Base-by-base conservation (phyloP, 1,139 yeast genomes). In the Sugiyamaella xylanicola region DNA sequence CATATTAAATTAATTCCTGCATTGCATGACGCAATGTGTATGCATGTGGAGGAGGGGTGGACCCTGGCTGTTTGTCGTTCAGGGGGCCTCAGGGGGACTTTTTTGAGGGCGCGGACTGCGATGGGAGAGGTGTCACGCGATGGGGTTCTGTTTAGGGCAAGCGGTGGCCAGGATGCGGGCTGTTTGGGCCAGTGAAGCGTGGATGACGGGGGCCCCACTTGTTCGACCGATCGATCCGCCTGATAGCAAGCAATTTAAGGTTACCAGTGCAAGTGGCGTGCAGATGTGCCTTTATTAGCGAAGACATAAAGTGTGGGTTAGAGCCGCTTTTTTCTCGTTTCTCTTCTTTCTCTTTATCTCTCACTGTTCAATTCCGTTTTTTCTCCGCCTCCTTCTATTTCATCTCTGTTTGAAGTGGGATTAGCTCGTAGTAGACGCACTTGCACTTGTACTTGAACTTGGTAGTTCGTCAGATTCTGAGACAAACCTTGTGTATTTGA, bases 211-310 rank as follows among this genome's bases (percentile, higher is more conserved):
- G n/a, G 29, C 29, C 29, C 29, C 29, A 9, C 29, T 5, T 25
- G 29, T 9, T 25, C 5, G 29, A 25, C 29, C 29, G 29, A 25
- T 5, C 29, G 29, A 25, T 25, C 29, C 29, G 29, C 21, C 17
- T 21, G 32, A 29, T 16, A 45, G 48, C 48, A 45, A 45, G 48
- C 48, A 45, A 45, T 36, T 32, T 45, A 29, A 20, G 20, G 27
- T 35, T 45, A 22, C 25, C 27, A 13, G 37, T 32, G 37, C 37
- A 32, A 4, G 48, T 45, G 48, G 48, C 42, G 51, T 35, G 41
- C 41, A 20, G 11, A 35, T 2, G 41, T 36, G 40, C 40, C 29
- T 9, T 25, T 25, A 9, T 9, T 25, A 25, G 29, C 40, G 27
- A 15, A 45, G 40, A 17, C 16, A 17, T 29, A 32, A 29, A 21